phyloP scores from a whole-genome alignment of 306 rosid species.

The Casuarina glauca region DNA sequence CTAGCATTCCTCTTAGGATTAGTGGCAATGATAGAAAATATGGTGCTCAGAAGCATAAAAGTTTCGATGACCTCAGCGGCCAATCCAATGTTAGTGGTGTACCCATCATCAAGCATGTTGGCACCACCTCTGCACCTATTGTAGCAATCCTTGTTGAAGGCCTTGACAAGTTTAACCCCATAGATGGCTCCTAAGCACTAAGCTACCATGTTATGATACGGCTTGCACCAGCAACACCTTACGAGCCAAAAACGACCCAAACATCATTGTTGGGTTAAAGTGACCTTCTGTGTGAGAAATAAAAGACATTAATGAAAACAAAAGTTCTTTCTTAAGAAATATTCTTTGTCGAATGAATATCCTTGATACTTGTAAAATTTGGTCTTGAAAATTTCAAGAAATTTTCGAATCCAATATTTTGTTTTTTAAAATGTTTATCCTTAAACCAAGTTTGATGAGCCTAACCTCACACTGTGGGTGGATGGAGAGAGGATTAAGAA shows the following conservation, averaged over 20 bases:
- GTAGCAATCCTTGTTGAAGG: constrained; percentile 32
- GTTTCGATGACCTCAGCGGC: constrained; percentile 51
- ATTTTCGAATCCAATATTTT: too few relatives aligned
- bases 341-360: background rate
- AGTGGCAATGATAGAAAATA: constrained; percentile 41
- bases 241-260: constrained; percentile 43
- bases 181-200: constrained; percentile 49
- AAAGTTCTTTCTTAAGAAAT: background rate
- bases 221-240: constrained; percentile 44
- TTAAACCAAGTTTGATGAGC: too few relatives aligned
- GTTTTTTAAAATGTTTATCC: too few relatives aligned
- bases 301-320: background rate
- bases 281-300: constrained; percentile 38
- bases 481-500: too few relatives aligned
- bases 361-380: too few relatives aligned
- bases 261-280: constrained; percentile 53
- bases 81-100: constrained; percentile 38
- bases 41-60: constrained; percentile 49
- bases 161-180: constrained; percentile 45
- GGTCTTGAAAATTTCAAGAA: too few relatives aligned
- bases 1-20: constrained; percentile 49
- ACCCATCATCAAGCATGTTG: constrained; percentile 29
- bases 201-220: constrained; percentile 36
- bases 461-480: too few relatives aligned
- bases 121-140: constrained; percentile 46